These are phyloP conservation scores for Moesziomyces sp. DNA, from an alignment of 1,284 basidiomycete species.

Conservation along the genomic window DNA sequence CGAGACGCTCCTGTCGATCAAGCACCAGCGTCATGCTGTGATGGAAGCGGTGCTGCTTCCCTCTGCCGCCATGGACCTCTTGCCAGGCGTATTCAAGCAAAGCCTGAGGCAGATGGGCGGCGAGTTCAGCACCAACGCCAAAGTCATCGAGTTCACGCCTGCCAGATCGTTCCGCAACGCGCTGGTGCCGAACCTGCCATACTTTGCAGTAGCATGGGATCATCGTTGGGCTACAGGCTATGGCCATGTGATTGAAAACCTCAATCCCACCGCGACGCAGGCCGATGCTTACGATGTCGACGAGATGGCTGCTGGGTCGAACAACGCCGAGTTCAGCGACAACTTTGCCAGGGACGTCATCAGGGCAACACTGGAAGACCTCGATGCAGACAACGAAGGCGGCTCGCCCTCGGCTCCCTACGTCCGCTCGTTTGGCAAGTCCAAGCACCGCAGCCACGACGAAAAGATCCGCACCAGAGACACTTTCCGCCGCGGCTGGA, in stretches of 20 bases:
- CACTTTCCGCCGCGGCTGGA: constrained; percentile 74
- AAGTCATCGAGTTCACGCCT: constrained; percentile 87
- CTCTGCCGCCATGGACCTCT: constrained; percentile 81
- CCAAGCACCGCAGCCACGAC: constrained; percentile 71
- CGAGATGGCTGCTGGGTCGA: constrained; percentile 23
- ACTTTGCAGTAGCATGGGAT: constrained; percentile 99
- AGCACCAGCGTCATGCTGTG: constrained; percentile 86
- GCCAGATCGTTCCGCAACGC: constrained; percentile 51
- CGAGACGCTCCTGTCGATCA: constrained; percentile 87
- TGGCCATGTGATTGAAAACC: constrained; percentile 75
- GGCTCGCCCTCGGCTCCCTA: constrained; percentile 13
- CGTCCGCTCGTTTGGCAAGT: constrained; percentile 71
- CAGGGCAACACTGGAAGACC: constrained; percentile 87
- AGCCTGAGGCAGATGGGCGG: constrained; percentile 88
- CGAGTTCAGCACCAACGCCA: constrained; percentile 97
- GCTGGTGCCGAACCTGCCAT: constrained; percentile 93
- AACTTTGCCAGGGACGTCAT: constrained; percentile 92
- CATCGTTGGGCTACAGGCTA: constrained; percentile 81
- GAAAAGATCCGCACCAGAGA: constrained; percentile 74
- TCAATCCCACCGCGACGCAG: constrained; percentile 70
- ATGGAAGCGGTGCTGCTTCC: constrained; percentile 92
- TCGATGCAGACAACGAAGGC: constrained; percentile 82
- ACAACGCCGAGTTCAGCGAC: constrained; percentile 33
- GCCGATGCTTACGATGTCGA: constrained; percentile 72
- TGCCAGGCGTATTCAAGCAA: constrained; percentile 96